A percentile compares a stretch with the other conserved stretches of the same genome.
Evolutionary conservation across 2,329 filamentous ascomycete genomes (phyloP).

Genomic region (Rosellinia necatrix): DNA sequence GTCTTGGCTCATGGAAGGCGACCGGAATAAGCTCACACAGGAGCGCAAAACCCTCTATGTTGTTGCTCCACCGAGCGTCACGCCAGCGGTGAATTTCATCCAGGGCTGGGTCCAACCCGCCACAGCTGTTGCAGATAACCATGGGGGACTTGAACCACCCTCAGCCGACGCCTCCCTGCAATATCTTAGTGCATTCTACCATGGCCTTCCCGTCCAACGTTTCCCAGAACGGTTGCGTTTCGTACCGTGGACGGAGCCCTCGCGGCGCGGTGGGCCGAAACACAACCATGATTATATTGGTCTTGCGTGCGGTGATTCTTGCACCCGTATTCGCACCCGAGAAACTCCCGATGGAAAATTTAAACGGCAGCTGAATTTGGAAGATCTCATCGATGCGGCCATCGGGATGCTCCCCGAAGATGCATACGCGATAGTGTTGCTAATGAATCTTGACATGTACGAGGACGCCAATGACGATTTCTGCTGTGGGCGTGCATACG

Average conservation of each 20-base stretch:
- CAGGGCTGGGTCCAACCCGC: conserved; percentile 47
- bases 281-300: conserved; percentile 15
- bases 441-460: conserved; percentile 67
- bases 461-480: conserved; percentile 70
- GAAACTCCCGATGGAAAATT: conserved; percentile 53
- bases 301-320: conserved; percentile 34
- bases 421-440: conserved; percentile 62
- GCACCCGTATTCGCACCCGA: conserved; percentile 57
- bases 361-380: conserved; percentile 59
- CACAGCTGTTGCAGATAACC: background rate
- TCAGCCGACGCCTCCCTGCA: conserved; percentile 38
- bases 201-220: conserved; percentile 55
- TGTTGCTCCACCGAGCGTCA: conserved; percentile 49
- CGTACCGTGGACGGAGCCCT: conserved; percentile 50
- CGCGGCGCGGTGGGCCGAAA: conserved; percentile 19
- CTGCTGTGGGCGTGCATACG: conserved; percentile 69
- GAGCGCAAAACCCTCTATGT: conserved; percentile 59
- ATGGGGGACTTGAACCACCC: conserved; percentile 30
- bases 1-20: conserved; percentile 52
- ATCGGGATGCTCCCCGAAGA: conserved; percentile 58
- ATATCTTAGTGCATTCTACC: conserved; percentile 55
- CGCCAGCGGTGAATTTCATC: conserved; percentile 45
- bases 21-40: conserved; percentile 55
- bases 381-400: conserved; percentile 64
- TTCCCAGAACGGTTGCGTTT: conserved; percentile 50